phyloP scores from a whole-genome alignment of 1,139 yeast genomes.

The Nadsonia commutata region DNA sequence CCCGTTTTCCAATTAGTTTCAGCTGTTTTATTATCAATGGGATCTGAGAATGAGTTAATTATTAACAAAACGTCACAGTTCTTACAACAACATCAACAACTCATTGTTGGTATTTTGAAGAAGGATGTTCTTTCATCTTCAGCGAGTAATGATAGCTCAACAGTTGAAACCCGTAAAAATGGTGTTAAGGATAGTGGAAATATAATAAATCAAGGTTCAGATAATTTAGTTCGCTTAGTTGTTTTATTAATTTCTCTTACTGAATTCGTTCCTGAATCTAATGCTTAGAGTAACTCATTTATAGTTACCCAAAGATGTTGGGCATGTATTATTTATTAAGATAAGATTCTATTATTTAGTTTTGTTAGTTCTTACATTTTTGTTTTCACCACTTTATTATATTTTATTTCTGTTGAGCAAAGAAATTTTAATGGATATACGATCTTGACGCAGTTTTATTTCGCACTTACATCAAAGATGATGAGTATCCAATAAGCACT shows the following conservation, averaged over 20 bases:
- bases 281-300: not conserved
- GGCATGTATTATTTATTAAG: too few species aligned
- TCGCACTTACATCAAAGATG: too few species aligned
- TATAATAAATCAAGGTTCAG: constrained; percentile 10
- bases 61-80: constrained; percentile 39
- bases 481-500: too few species aligned
- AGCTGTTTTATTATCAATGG: constrained; percentile 59
- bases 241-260: constrained; percentile 45
- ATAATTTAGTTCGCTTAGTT: constrained; percentile 35
- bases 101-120: constrained; percentile 56
- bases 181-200: constrained; percentile 7
- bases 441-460: too few species aligned
- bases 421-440: too few species aligned
- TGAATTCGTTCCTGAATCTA: constrained; percentile 10
- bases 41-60: constrained; percentile 60
- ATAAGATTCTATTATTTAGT: too few species aligned
- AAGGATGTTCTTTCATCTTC: constrained; percentile 32
- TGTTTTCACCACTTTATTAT: too few species aligned
- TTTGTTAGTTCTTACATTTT: too few species aligned
- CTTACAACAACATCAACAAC: constrained; percentile 37
- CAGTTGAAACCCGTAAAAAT: constrained; percentile 1
- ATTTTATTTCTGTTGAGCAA: too few species aligned
- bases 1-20: constrained; percentile 65
- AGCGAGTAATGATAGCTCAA: not conserved
- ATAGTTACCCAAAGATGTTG: too few species aligned